Evolutionary conservation across 306 rosid species (phyloP).

Genomic region (Argentina anserina): DNA sequence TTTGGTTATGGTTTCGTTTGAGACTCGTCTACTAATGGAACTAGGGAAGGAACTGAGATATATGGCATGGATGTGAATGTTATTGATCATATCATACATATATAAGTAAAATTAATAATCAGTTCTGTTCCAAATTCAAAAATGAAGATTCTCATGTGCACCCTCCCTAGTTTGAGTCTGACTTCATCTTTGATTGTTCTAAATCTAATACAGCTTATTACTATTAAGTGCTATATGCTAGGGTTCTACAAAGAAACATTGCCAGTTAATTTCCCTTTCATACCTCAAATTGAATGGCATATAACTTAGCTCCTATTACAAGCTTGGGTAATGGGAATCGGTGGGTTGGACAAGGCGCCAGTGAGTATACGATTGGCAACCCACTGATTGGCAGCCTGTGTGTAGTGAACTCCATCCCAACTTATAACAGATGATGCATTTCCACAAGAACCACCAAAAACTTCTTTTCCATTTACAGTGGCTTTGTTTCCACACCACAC

Average conservation of each 20-base stretch:
- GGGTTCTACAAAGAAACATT: too few relatives aligned
- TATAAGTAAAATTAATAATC: too few relatives aligned
- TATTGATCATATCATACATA: too few relatives aligned
- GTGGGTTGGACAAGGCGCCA: conserved; percentile 61
- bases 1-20: too few relatives aligned
- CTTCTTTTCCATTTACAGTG: conserved; percentile 47
- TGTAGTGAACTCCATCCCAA: conserved; percentile 92
- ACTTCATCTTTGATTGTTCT: too few relatives aligned
- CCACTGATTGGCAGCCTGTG: conserved; percentile 83
- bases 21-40: too few relatives aligned
- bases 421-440: conserved; percentile 50
- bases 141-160: not conserved
- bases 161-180: not conserved
- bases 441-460: conserved; percentile 68
- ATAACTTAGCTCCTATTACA: conserved; percentile 40
- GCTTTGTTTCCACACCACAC: conserved; percentile 74
- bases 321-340: conserved; percentile 65
- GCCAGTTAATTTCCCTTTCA: not conserved
- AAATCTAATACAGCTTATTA: too few relatives aligned
- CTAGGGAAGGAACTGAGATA: too few relatives aligned
- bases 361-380: conserved; percentile 59
- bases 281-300: not conserved
- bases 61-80: too few relatives aligned
- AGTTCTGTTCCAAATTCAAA: not conserved
- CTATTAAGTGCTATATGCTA: too few relatives aligned